Evolutionary conservation across 495 filamentous ascomycete species (phyloP).

Genomic region (Evansstolkia leycettana): DNA sequence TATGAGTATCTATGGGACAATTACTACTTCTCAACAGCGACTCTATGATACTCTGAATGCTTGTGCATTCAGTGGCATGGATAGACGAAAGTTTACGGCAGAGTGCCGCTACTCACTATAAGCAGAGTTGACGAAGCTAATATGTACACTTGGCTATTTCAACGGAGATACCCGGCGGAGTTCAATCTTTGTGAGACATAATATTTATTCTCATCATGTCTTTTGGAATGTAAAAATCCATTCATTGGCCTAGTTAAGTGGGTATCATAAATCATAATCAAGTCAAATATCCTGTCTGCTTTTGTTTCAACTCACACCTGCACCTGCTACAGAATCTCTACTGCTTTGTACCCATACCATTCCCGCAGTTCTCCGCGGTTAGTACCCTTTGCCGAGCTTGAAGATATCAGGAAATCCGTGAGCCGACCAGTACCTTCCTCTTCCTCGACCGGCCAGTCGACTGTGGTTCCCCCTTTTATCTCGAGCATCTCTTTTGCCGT

Average conservation of each 20-base stretch:
- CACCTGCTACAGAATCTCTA: slow-evolving; percentile 14
- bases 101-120: too few species aligned
- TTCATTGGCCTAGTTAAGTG: slow-evolving; percentile 1
- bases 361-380: slow-evolving; percentile 20
- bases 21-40: slow-evolving; percentile 79
- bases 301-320: too few species aligned
- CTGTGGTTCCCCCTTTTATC: slow-evolving; percentile 44
- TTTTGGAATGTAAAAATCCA: neutral
- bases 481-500: slow-evolving; percentile 92
- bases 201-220: too few species aligned
- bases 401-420: slow-evolving; percentile 55
- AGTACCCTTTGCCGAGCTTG: slow-evolving; percentile 12
- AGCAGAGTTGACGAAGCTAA: too few species aligned
- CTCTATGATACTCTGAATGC: slow-evolving; percentile 29
- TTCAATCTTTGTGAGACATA: neutral
- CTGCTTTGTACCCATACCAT: slow-evolving; percentile 29
- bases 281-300: too few species aligned
- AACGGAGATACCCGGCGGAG: slow-evolving; percentile 1
- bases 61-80: too few species aligned
- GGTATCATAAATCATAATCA: slow-evolving; percentile 21
- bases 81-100: too few species aligned
- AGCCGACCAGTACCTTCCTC: slow-evolving; percentile 56
- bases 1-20: slow-evolving; percentile 98
- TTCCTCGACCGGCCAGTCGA: slow-evolving; percentile 75
- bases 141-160: too few species aligned